Percentiles rank a stretch among this genome's conserved stretches.
phyloP scores from a whole-genome alignment of 2,329 filamentous ascomycete species.

The Talaromyces islandicus region DNA sequence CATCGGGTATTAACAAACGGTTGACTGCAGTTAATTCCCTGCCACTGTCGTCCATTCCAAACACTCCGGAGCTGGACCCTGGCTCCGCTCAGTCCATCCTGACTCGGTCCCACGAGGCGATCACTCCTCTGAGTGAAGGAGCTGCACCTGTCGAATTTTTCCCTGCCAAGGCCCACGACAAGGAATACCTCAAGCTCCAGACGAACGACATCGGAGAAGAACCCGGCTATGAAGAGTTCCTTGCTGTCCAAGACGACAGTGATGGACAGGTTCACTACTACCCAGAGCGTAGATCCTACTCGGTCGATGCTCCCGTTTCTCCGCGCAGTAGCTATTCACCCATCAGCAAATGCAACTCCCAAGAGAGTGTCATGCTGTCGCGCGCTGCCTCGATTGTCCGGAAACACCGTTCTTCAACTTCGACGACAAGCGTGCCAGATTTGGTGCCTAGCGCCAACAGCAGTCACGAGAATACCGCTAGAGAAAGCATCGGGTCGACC shows the following conservation, averaged over 20 bases:
- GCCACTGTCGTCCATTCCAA: conserved; percentile 20
- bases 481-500: conserved; percentile 17
- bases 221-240: conserved; percentile 35
- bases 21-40: conserved; percentile 14
- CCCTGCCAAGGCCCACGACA: conserved; percentile 12
- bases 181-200: conserved; percentile 27
- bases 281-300: conserved; percentile 35
- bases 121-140: conserved; percentile 25
- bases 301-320: conserved; percentile 32
- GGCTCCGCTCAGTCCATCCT: conserved; percentile 25
- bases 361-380: conserved; percentile 51
- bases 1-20: conserved; percentile 7
- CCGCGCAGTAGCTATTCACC: conserved; percentile 45
- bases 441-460: conserved; percentile 35
- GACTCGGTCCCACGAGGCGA: conserved; percentile 19
- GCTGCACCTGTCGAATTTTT: conserved; percentile 21
- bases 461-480: conserved; percentile 30
- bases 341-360: conserved; percentile 52
- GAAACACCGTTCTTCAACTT: conserved; percentile 43
- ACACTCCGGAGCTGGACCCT: conserved; percentile 28
- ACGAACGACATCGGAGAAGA: conserved; percentile 28
- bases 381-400: conserved; percentile 42
- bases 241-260: conserved; percentile 39
- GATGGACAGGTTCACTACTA: conserved; percentile 44
- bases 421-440: conserved; percentile 41